These are phyloP conservation scores for Fusarium hainanense DNA, from an alignment of 2,329 filamentous ascomycete species.

Conservation along the genomic window DNA sequence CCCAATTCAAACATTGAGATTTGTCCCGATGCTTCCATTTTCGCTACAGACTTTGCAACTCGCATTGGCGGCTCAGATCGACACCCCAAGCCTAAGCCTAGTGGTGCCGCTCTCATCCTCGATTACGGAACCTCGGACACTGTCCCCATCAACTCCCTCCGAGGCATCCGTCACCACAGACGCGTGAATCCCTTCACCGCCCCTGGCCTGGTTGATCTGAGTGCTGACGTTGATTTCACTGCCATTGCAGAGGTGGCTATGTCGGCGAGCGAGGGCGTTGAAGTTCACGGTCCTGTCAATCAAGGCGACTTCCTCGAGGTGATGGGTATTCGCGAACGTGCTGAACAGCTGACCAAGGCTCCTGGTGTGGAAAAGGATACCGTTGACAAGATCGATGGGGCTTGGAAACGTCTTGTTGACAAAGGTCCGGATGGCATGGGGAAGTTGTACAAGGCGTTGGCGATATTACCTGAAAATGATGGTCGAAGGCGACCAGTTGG, in stretches of 20 bases:
- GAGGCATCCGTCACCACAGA: constrained; percentile 84
- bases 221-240: constrained; percentile 92
- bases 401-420: constrained; percentile 88
- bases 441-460: constrained; percentile 91
- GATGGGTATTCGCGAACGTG: constrained; percentile 87
- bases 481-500: constrained; percentile 84
- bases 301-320: constrained; percentile 82
- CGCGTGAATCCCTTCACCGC: constrained; percentile 81
- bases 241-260: constrained; percentile 86
- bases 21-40: constrained; percentile 86
- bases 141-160: constrained; percentile 88
- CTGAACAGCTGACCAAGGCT: constrained; percentile 70
- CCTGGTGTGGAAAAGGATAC: constrained; percentile 56
- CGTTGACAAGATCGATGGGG: constrained; percentile 72
- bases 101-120: constrained; percentile 91
- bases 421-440: constrained; percentile 88
- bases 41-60: constrained; percentile 81
- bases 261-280: constrained; percentile 79
- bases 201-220: constrained; percentile 87
- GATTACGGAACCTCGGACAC: constrained; percentile 87
- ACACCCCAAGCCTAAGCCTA: constrained; percentile 69
- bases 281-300: constrained; percentile 91
- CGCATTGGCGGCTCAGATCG: constrained; percentile 79
- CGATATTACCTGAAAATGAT: constrained; percentile 84
- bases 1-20: constrained; percentile 84